Evolutionary conservation across 2,329 filamentous ascomycete genomes (phyloP).

Genomic region (Teratosphaeria nubilosa): DNA sequence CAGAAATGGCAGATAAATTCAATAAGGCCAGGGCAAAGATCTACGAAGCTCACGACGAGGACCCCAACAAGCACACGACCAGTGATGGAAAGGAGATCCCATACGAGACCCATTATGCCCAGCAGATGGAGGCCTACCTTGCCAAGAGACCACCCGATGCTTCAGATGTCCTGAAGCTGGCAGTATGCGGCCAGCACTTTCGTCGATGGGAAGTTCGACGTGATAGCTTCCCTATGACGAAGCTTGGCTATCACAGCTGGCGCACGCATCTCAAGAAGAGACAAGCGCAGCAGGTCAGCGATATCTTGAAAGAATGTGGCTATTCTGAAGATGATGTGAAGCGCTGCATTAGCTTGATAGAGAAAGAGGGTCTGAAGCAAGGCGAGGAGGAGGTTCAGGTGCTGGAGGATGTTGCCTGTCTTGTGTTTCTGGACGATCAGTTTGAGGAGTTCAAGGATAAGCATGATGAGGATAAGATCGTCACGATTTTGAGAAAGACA

Average conservation of each 20-base stretch:
- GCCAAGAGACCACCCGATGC: slow-evolving; percentile 49
- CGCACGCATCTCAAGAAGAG: slow-evolving; percentile 62
- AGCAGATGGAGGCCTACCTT: slow-evolving; percentile 69
- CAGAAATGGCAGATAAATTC: slow-evolving; percentile 15
- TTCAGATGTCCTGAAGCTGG: slow-evolving; percentile 58
- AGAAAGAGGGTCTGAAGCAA: slow-evolving; percentile 62
- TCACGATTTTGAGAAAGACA: slow-evolving; percentile 61
- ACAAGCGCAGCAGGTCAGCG: slow-evolving; percentile 51
- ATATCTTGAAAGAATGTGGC: slow-evolving; percentile 44
- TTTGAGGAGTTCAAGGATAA: slow-evolving; percentile 69
- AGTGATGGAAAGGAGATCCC: slow-evolving; percentile 42
- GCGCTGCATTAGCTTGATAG: slow-evolving; percentile 59
- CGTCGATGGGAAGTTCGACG: slow-evolving; percentile 77
- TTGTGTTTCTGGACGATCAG: slow-evolving; percentile 81
- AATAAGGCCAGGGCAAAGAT: slow-evolving; percentile 53
- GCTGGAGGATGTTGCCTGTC: slow-evolving; percentile 75
- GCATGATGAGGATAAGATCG: slow-evolving; percentile 67
- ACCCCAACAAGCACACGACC: slow-evolving; percentile 49
- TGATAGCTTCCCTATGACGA: slow-evolving; percentile 60
- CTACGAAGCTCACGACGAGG: slow-evolving; percentile 60
- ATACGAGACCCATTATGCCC: slow-evolving; percentile 75
- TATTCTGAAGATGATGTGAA: slow-evolving; percentile 45
- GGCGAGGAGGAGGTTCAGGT: slow-evolving; percentile 59
- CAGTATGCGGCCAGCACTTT: slow-evolving; percentile 77
- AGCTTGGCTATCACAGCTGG: slow-evolving; percentile 71